Evolutionary conservation across 2,329 filamentous ascomycete species (phyloP).

Genomic region (Fonsecaea monophora): DNA sequence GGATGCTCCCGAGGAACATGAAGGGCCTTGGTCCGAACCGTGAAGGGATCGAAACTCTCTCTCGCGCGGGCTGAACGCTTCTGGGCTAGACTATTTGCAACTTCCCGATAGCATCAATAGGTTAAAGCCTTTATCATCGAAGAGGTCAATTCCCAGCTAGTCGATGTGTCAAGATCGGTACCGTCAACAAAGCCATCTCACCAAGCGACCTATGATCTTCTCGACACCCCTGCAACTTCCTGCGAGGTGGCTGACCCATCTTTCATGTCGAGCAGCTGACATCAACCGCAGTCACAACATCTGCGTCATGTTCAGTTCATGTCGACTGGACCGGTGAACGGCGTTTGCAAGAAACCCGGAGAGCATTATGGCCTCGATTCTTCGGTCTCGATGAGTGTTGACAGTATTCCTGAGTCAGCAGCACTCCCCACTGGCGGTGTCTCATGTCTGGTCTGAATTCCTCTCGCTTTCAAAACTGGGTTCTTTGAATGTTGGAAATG

Average conservation of each 20-base stretch:
- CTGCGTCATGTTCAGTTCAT: not conserved
- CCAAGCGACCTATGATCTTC: not conserved
- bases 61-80: not conserved
- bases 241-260: not conserved
- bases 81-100: not conserved
- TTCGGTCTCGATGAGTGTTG: not conserved
- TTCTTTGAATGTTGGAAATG: not conserved
- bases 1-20: not conserved
- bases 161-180: not conserved
- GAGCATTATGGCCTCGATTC: not conserved
- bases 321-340: not conserved
- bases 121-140: constrained; percentile 1
- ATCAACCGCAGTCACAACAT: not conserved
- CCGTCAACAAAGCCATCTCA: not conserved
- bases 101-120: not conserved
- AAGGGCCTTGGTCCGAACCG: constrained; percentile 7
- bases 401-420: not conserved
- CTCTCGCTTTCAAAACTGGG: not conserved
- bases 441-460: not conserved
- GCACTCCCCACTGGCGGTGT: not conserved
- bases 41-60: not conserved
- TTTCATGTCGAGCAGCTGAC: not conserved
- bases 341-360: not conserved
- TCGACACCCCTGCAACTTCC: not conserved
- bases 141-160: not conserved